Evolutionary conservation across 2,329 filamentous ascomycete genomes (phyloP).

Genomic region (Trichophyton equinum): DNA sequence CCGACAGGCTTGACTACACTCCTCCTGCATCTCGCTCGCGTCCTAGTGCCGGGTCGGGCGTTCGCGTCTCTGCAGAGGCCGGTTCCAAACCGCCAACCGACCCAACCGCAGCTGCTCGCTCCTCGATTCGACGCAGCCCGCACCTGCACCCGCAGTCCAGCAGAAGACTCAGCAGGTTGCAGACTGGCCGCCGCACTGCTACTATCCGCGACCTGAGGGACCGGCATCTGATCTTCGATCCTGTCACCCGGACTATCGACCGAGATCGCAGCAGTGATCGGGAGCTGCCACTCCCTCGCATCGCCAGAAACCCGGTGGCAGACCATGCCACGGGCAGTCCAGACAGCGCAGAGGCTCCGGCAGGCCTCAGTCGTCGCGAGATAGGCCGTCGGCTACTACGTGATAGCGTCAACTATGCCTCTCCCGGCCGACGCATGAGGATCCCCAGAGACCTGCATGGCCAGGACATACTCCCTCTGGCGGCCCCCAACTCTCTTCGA

Average conservation of each 20-base stretch:
- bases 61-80: slow-evolving; percentile 19
- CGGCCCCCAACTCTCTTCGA: slow-evolving; percentile 14
- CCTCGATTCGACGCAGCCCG: slow-evolving; percentile 38
- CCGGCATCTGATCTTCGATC: not conserved
- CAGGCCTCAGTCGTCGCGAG: slow-evolving; percentile 22
- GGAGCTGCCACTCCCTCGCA: not conserved
- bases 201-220: not conserved
- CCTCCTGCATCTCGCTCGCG: slow-evolving; percentile 12
- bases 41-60: slow-evolving; percentile 20
- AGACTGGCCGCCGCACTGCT: not conserved
- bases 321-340: not conserved
- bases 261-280: not conserved
- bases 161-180: not conserved
- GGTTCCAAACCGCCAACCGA: slow-evolving; percentile 34
- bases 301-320: not conserved
- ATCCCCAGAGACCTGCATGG: slow-evolving; percentile 26
- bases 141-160: not conserved
- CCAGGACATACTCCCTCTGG: slow-evolving; percentile 21
- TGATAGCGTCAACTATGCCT: slow-evolving; percentile 25
- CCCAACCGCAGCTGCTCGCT: slow-evolving; percentile 41
- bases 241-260: not conserved
- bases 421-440: slow-evolving; percentile 24
- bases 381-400: slow-evolving; percentile 24
- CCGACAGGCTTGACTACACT: slow-evolving; percentile 6
- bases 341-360: slow-evolving; percentile 10